Evolutionary conservation across 1,284 basidiomycete species (phyloP).

Genomic region (Puccinia coronata): DNA sequence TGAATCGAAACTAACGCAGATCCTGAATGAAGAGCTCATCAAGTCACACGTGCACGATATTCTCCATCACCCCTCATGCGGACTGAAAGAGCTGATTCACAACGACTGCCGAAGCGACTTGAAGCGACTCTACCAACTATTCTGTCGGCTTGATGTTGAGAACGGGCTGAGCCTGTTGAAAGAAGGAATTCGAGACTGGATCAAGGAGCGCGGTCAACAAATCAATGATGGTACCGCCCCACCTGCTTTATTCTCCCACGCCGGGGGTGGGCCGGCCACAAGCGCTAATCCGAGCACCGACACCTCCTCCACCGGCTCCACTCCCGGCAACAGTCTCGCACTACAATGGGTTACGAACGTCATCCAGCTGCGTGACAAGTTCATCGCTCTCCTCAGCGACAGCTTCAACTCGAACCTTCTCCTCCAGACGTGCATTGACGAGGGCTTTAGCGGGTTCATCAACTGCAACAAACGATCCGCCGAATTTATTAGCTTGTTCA

Average conservation of each 20-base stretch:
- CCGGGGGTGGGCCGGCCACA: constrained; percentile 59
- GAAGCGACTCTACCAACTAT: constrained; percentile 77
- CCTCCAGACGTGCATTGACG: constrained; percentile 80
- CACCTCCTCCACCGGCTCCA: constrained; percentile 56
- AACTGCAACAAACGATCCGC: constrained; percentile 84
- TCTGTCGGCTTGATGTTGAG: constrained; percentile 67
- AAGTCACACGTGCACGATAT: constrained; percentile 74
- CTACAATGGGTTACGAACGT: constrained; percentile 94
- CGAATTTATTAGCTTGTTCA: constrained; percentile 94
- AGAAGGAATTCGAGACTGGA: constrained; percentile 72
- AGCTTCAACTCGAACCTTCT: constrained; percentile 76
- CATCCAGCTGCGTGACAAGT: constrained; percentile 85
- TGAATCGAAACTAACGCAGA: constrained; percentile 68
- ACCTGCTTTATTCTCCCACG: constrained; percentile 54
- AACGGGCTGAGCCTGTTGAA: constrained; percentile 70
- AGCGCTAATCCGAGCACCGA: constrained; percentile 51
- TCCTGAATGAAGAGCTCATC: constrained; percentile 77
- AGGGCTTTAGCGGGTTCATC: constrained; percentile 90
- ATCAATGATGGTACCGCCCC: constrained; percentile 67
- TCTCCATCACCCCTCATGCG: constrained; percentile 78
- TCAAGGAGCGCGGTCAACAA: constrained; percentile 74
- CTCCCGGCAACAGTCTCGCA: constrained; percentile 62
- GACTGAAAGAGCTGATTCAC: constrained; percentile 85
- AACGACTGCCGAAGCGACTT: constrained; percentile 75
- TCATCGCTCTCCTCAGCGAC: constrained; percentile 73